A percentile compares a stretch with the other conserved stretches of the same genome.
These are phyloP conservation scores for Thelonectria blattea DNA, from an alignment of 2,329 filamentous ascomycete species.

Conservation along the genomic window DNA sequence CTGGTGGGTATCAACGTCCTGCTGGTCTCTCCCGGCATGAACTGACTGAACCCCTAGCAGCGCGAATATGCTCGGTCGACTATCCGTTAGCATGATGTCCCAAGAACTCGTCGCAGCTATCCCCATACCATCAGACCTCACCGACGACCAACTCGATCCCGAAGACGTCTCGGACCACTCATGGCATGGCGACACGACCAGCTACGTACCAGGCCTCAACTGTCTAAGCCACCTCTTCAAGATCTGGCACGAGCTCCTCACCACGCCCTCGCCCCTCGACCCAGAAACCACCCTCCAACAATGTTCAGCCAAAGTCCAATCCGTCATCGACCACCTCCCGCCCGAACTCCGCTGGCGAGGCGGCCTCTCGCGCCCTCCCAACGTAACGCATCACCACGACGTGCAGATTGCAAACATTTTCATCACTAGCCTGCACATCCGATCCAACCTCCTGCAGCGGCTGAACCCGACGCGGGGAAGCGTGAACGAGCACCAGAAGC, in stretches of 20 bases:
- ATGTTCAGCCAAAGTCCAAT: constrained; percentile 35
- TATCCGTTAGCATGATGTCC: constrained; percentile 36
- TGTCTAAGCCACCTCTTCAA: constrained; percentile 43
- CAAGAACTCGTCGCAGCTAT: constrained; percentile 29
- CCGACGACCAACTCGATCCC: constrained; percentile 42
- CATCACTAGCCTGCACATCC: constrained; percentile 45
- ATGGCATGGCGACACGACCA: constrained; percentile 43
- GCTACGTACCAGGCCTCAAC: constrained; percentile 44
- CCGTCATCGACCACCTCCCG: constrained; percentile 41
- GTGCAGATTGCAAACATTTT: constrained; percentile 47
- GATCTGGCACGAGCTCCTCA: constrained; percentile 42
- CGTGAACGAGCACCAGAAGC: constrained; percentile 38
- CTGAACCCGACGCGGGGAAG: constrained; percentile 28
- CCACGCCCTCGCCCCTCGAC: constrained; percentile 12
- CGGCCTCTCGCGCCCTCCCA: constrained; percentile 40
- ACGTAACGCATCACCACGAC: constrained; percentile 43
- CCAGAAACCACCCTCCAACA: constrained; percentile 15
- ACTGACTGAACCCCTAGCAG: constrained; percentile 34
- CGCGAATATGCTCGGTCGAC: constrained; percentile 38
- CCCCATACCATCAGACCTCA: constrained; percentile 36
- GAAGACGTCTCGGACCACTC: constrained; percentile 5
- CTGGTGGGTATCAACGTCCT: constrained; percentile 30
- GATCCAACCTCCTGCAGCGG: constrained; percentile 46
- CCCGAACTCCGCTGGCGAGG: constrained; percentile 46
- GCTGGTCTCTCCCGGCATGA: too few relatives aligned